Evolutionary conservation across 148 eudicot species (phyloP), one percentile per base, ranked within the genome.

Genomic region (Oxyria digyna): DNA sequence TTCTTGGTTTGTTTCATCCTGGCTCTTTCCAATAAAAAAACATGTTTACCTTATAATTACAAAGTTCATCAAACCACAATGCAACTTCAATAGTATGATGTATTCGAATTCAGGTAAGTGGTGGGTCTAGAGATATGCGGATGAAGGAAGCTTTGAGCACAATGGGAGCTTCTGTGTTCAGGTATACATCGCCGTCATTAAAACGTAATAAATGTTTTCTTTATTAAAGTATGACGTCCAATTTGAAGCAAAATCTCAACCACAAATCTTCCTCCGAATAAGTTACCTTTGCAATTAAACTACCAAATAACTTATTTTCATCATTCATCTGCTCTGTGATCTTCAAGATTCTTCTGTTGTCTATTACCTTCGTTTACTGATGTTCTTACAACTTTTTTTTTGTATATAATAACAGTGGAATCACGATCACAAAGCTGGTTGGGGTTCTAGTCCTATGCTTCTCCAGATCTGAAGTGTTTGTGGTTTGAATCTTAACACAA

Each of bases 161-260:
- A 66, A 91, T 95, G 99, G 99, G 99, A 35, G 97, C 99, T 78
- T 91, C 99, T 62, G 99, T 95, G 37, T 85, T 95, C 85, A 95
- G 99, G 99, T 94, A 57, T 42, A 52, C 1, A 52, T 23, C 23
- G 17, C n/a, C n/a, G n/a, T n/a, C n/a, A n/a, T n/a, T n/a, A n/a
- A n/a, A 23, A 49, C 18, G 7, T 8, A 21, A 52, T 23, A 1
- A 23, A 52, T 24, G 29, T 2, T 38, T 21, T 6, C 7, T 21
- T 52, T 50, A 0, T 50, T 21, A 50, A 8, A 50, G 12, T 21
- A 7, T 21, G 57, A 21, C 12, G 12, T 50, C 27, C 15, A 45
- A 45, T 13, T 14, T 4, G 18, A 20, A 50, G 59, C 12, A 20
- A 50, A 21, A 21, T 50, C 8, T 50, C 59, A 1, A 50, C 11